Conservation (phyloP, 2,329 filamentous ascomycete genomes). For the Microdochium nivale region DNA sequence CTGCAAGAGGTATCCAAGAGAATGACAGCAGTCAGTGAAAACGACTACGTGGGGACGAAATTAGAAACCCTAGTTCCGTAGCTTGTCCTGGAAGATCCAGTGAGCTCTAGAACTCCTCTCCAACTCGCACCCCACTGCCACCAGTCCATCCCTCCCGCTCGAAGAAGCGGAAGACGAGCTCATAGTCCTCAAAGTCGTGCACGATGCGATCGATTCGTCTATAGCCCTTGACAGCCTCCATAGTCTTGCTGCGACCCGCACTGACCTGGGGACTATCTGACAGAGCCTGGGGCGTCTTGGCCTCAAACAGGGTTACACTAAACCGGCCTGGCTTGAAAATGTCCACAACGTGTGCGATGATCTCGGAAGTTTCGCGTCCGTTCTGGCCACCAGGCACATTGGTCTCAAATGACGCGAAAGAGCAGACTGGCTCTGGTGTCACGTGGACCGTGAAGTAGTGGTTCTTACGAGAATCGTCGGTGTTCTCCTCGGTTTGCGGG, state of each 20-base stretch:
- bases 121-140: conserved; percentile 42
- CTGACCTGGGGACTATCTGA: conserved; percentile 27
- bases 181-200: conserved; percentile 95
- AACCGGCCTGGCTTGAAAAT: conserved; percentile 99
- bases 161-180: conserved; percentile 93
- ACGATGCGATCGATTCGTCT: conserved; percentile 88
- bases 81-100: neutral
- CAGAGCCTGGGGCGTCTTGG: conserved; percentile 49
- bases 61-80: neutral
- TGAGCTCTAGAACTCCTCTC: conserved; percentile 32
- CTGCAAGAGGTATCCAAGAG: neutral
- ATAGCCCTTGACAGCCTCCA: conserved; percentile 81
- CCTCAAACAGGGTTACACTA: conserved; percentile 93
- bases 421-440: conserved; percentile 93
- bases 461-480: conserved; percentile 42
- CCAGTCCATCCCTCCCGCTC: conserved; percentile 74
- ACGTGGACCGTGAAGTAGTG: conserved; percentile 99
- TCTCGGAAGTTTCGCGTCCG: conserved; percentile 79
- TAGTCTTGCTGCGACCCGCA: conserved; percentile 35
- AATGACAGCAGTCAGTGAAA: neutral
- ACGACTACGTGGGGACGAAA: neutral
- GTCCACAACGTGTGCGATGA: conserved; percentile 85
- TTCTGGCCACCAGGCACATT: conserved; percentile 88
- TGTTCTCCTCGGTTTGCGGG: conserved; percentile 40
- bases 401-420: conserved; percentile 96